Base-by-base conservation (phyloP, 2,329 filamentous ascomycete genomes). In the Fusarium tupiense region DNA sequence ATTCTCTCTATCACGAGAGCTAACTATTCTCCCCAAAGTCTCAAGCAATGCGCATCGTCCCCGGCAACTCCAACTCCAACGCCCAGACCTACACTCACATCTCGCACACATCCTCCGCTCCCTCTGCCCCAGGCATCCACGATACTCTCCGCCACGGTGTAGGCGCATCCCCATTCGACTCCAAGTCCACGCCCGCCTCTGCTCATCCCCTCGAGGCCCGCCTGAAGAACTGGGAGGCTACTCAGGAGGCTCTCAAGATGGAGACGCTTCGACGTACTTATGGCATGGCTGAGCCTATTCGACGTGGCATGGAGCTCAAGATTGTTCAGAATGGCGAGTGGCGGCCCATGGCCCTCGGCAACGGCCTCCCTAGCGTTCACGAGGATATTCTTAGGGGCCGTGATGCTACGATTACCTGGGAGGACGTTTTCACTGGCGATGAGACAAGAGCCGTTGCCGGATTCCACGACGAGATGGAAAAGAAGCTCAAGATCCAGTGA, bases 381-480 rank as follows among this genome's bases (percentile, higher is more conserved):
- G 94, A 94, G 86, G 96, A 98, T 82, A 94, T 99, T 73, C 85
- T 99, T 80, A 89, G 88, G 70, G 95, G 95, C 8, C 87, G 91
- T 80, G 96, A 98, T 82, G 85, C 89, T 35, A 92, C 90, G 79
- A 87, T 97, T 77, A 90, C 88, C 14, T 99, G 96, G 96, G 96
- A 99, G 88, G 96, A 98, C 86, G 91, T 99, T 26, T 98, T 92
- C 82, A 90, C 89, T 26, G 94, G 94, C 69, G 92, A 93, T 77
- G 94, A 96, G 83, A 88, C 90, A 81, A 89, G 91, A 78, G 88
- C 90, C 70, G 86, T 90, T 47, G 90, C 92, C 31, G 90, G 92
- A 61, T 91, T 98, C 84, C 95, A 98, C 79, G 92, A 94, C 65
- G 96, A 98, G 90, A 95, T 98, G 91, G 96, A 98, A 91, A 90